Conservation (phyloP, 306 rosid species). For the Nissolia schottii region DNA sequence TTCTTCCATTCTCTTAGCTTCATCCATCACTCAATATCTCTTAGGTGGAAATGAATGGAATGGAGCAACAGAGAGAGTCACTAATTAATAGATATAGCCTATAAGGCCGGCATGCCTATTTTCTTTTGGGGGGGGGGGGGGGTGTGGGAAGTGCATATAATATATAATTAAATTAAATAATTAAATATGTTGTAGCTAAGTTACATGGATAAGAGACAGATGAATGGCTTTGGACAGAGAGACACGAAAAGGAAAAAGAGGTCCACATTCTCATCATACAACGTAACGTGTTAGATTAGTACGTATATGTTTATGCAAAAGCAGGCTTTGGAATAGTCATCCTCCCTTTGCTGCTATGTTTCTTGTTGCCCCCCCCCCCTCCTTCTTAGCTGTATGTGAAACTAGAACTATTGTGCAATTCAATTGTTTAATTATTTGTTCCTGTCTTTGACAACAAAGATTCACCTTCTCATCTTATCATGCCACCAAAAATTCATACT, state of each 20-base stretch:
- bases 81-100: not conserved
- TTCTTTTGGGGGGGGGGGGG: too few species aligned
- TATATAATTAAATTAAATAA: too few species aligned
- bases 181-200: not conserved
- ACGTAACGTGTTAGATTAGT: not conserved
- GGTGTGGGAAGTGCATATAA: too few species aligned
- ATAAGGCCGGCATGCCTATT: conserved; percentile 52
- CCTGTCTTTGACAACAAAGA: not conserved
- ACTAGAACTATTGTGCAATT: not conserved
- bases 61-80: conserved; percentile 12
- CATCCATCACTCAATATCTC: conserved; percentile 35
- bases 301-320: too few species aligned
- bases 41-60: not conserved
- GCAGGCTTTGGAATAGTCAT: too few species aligned
- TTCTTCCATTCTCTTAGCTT: conserved; percentile 59
- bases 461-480: not conserved
- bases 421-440: not conserved
- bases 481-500: not conserved
- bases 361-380: not conserved
- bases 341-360: conserved; percentile 6
- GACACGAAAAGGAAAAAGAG: not conserved
- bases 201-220: conserved; percentile 8
- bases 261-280: not conserved
- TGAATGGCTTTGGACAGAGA: not conserved
- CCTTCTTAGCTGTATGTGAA: not conserved